Conservation (phyloP, 2,329 filamentous ascomycete genomes). For the Purpureocillium takamizusanense region DNA sequence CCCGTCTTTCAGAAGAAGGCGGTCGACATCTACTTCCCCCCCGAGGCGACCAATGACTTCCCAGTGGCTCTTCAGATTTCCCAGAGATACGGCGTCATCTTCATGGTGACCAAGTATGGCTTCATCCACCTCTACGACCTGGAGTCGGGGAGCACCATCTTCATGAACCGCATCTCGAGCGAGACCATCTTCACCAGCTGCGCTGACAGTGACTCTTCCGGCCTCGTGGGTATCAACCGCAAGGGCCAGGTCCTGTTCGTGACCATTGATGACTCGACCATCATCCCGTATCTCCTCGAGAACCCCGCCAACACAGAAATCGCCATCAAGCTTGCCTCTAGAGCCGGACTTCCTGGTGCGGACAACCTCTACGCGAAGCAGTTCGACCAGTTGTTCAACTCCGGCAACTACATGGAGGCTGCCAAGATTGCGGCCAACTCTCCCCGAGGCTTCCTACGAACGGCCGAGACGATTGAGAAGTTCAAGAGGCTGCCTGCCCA, state of each 20-base stretch:
- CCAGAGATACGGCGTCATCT: slow-evolving; percentile 91
- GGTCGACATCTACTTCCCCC: slow-evolving; percentile 95
- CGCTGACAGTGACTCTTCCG: slow-evolving; percentile 71
- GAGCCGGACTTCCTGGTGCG: slow-evolving; percentile 86
- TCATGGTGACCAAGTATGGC: slow-evolving; percentile 96
- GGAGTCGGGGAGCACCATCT: slow-evolving; percentile 90
- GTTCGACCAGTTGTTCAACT: slow-evolving; percentile 78
- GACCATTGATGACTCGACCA: slow-evolving; percentile 80
- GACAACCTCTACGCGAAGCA: slow-evolving; percentile 89
- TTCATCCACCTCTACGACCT: slow-evolving; percentile 99
- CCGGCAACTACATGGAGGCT: slow-evolving; percentile 76
- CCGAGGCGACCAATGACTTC: slow-evolving; percentile 93
- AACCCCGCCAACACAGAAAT: slow-evolving; percentile 91
- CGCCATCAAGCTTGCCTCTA: slow-evolving; percentile 91
- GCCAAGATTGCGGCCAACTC: slow-evolving; percentile 97
- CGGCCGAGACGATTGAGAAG: slow-evolving; percentile 87
- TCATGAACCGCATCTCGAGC: slow-evolving; percentile 99
- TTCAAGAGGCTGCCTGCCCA: slow-evolving; percentile 82
- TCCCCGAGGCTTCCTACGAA: slow-evolving; percentile 88
- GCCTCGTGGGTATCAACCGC: slow-evolving; percentile 91
- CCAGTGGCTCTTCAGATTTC: slow-evolving; percentile 97
- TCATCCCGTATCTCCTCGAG: slow-evolving; percentile 91
- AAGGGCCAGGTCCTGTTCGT: slow-evolving; percentile 96
- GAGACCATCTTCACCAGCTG: slow-evolving; percentile 98
- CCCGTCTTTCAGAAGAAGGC: slow-evolving; percentile 90